Base-by-base conservation (phyloP, 805 yeast genomes). In the Candida boleticola region DNA sequence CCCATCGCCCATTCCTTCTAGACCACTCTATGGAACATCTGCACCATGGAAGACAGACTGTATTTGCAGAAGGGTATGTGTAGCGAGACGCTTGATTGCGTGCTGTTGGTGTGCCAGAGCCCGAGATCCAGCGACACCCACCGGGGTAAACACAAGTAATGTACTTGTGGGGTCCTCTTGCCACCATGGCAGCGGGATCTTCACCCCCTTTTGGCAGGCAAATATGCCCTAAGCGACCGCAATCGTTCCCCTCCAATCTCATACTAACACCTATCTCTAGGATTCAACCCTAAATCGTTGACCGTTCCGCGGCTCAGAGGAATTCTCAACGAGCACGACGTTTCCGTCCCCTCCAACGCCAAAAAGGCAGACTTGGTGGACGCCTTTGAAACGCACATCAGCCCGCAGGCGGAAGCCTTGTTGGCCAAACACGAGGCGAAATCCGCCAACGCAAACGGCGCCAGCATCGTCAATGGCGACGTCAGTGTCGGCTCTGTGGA, bases 271-370 rank as follows among this genome's bases (percentile, higher is more conserved):
- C 35, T 17, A 13, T 6, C 53, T 54, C 52, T 58, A 61, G 87
- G 74, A n/a, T 88, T 86, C 60, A 82, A 89, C 56, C 85, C 92
- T 5, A 64, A 73, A 20, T 66, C 73, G 30, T 66, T 85, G 49
- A 84, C 80, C 39, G 82, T 87, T 18, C 79, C 89, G 3, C 79
- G 85, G 45, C 69, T 92, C 55, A 75, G 93, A 53, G 74, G 80
- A 18, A 73, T 88, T 18, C 68, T 92, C 40, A 61, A 71, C 10
- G 82, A 77, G 42, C 76, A 88, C 55, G 72, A 76, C n/a, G 68
- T 90, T n/a, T 60, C 63, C 1, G 82, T 73, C 55, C 74, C 85
- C 0, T 66, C 84, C 1, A 68, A 74, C 36, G 83, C 89, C 4
- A 86, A 82, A 56, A 92, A 92, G 60, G 63, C 76, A 5, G 80